Base-by-base conservation (phyloP, 2,329 filamentous ascomycete species). In the Colletotrichum eremochloae region DNA sequence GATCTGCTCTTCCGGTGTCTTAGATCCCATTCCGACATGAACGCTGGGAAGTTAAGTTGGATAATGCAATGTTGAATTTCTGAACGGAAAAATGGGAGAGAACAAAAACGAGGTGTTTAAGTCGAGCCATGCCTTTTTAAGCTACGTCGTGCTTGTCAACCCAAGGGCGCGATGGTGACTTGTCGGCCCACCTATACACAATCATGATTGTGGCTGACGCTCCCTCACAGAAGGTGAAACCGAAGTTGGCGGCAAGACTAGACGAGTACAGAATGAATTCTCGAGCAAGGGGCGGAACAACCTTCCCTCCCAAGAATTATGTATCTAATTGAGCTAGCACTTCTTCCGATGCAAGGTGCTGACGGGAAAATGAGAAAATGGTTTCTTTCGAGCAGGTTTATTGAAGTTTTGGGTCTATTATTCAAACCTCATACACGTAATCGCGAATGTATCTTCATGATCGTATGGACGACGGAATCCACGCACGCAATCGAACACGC, bases 1-100 rank as follows among this genome's bases (percentile, higher is more conserved):
- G 63, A 73, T 74, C 56, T 84, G 78, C 61, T 83, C 76, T 77
- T 83, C 81, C 44, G 77, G 78, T 71, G 79, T 82, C 75, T 83
- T 83, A 57, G 82, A 81, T 67, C 82, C 83, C 82, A 84, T 84
- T 44, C 38, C 67, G 67, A 70, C 67, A 70, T 70, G 63, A 56
- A 70, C 5, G 33, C 33, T 40, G 12, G 5, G 14, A 36, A 38
- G 55, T 24, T 14, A 20, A 20, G 6, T 40, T 38, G 55, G 36
- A 18, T 63, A 6, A 20, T 40, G 44, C 15, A 14, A 24, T 20
- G n/a, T 2, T 52, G 46, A 15, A 63, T 7, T 48, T 52, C 5
- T 15, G 14, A n/a, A 12, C 14, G 11, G 33, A 29, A 40, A 52
- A 63, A 20, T 12, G 38, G 9, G 31, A 40, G 33, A 24, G 8